These are phyloP conservation scores for Suhomyces taliae DNA, from an alignment of 1,139 yeast genomes.

Conservation along the genomic window DNA sequence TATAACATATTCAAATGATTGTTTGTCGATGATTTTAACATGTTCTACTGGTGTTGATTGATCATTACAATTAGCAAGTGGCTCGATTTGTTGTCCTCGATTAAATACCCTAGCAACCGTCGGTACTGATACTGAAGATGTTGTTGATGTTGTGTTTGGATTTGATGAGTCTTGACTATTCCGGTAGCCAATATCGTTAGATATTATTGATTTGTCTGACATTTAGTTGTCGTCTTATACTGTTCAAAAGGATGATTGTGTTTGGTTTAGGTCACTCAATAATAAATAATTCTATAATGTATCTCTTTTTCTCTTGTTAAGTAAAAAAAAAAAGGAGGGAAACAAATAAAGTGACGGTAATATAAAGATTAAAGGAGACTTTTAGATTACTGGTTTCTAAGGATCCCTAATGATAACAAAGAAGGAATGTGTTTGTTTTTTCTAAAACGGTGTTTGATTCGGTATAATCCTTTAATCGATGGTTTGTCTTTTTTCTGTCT, in stretches of 20 bases:
- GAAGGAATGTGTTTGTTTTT: background rate
- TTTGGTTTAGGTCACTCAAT: background rate
- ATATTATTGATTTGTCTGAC: slow-evolving; percentile 5
- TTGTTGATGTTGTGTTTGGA: slow-evolving; percentile 62
- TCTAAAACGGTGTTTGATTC: no score
- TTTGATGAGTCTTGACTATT: slow-evolving; percentile 23
- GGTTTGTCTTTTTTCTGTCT: slow-evolving; percentile 4
- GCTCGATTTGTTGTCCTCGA: slow-evolving; percentile 8
- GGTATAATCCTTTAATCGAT: background rate
- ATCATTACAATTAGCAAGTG: slow-evolving; percentile 22
- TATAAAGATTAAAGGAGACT: no score
- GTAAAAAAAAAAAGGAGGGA: no score
- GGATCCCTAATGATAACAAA: no score
- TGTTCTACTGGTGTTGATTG: slow-evolving; percentile 27
- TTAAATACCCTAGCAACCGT: background rate
- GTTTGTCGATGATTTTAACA: slow-evolving; percentile 52
- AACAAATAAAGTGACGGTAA: no score
- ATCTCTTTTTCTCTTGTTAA: background rate
- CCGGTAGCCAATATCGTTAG: slow-evolving; percentile 4
- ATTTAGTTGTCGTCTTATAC: background rate
- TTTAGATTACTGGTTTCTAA: no score
- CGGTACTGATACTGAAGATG: slow-evolving; percentile 14
- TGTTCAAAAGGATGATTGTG: background rate
- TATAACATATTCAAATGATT: slow-evolving; percentile 72
- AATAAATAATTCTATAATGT: background rate